Evolutionary conservation across 768 basidiomycete genomes (phyloP), one percentile per base, ranked within the genome.

Genomic region (Cyathus striatus): DNA sequence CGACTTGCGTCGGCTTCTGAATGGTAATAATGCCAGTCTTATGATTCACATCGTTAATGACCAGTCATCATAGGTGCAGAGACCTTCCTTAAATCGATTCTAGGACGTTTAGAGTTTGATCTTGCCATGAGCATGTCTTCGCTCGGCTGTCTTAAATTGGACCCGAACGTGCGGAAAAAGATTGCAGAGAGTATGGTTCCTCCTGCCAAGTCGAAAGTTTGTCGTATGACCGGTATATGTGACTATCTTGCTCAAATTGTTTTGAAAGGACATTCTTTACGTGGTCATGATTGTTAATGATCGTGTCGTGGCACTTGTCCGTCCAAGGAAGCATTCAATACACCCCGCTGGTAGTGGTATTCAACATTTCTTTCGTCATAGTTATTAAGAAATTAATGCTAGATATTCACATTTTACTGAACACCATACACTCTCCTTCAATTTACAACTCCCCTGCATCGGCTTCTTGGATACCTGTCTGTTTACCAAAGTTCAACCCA

Each of bases 241-340:
- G n/a, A n/a, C n/a, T n/a, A n/a, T n/a, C n/a, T n/a, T n/a, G n/a
- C n/a, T n/a, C n/a, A n/a, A n/a, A n/a, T n/a, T n/a, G n/a, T n/a
- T n/a, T n/a, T n/a, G n/a, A n/a, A n/a, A 95, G 89, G 91, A 96
- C 55, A 78, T 95, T 34, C 75, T 99, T 2, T 99, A 99, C 57
- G 79, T 94, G 17, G 74, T 98, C 17, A 70, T 99, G n/a, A 67
- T 95, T 20, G 84, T 86, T 0, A 73, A 76, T 38, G 83, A 80
- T 20, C 79, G 78, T 21, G 83, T 95, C 0, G 75, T 97, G 20
- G 93, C 92, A 2, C 72, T 99, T 6, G 82, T 94, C 6, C 70
- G 95, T 46, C 95, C 95, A 0, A 83, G 76, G 58, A 94, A 89
- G 56, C 95, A 97, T 56, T 93, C 91, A 0, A 92, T 99, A 52